phyloP scores from a whole-genome alignment of 805 yeast species.

The Lipomyces orientalis region DNA sequence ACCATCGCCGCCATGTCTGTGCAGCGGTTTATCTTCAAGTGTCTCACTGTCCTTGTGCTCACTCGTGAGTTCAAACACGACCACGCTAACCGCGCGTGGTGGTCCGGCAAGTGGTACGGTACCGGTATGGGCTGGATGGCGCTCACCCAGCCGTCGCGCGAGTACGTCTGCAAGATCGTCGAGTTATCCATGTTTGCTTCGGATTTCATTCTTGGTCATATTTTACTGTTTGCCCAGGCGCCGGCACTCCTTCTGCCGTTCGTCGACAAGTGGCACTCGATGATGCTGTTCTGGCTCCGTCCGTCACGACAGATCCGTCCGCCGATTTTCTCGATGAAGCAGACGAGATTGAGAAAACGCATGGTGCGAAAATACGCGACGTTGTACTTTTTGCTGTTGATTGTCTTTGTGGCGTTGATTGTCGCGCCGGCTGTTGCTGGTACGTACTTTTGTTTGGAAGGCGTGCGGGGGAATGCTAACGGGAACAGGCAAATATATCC shows the following conservation, averaged over 20 bases:
- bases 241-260: constrained; percentile 86
- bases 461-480: neutral
- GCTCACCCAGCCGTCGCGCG: constrained; percentile 94
- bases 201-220: constrained; percentile 92
- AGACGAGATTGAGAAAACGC: constrained; percentile 94
- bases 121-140: constrained; percentile 92
- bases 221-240: constrained; percentile 83
- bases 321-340: constrained; percentile 95
- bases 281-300: constrained; percentile 98
- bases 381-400: constrained; percentile 72
- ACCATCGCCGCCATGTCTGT: constrained; percentile 80
- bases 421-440: constrained; percentile 93
- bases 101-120: constrained; percentile 99
- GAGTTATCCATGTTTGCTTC: constrained; percentile 96
- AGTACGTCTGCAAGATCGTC: constrained; percentile 88
- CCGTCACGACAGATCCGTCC: constrained; percentile 97
- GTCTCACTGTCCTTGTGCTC: constrained; percentile 75
- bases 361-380: constrained; percentile 93
- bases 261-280: constrained; percentile 96
- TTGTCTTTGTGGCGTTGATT: constrained; percentile 74
- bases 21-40: constrained; percentile 86
- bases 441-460: constrained; percentile 40
- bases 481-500: constrained; percentile 31
- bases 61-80: constrained; percentile 97
- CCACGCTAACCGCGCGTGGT: constrained; percentile 96